Conservation (phyloP, 2,329 filamentous ascomycete species). For the Neofusicoccum sp. region DNA sequence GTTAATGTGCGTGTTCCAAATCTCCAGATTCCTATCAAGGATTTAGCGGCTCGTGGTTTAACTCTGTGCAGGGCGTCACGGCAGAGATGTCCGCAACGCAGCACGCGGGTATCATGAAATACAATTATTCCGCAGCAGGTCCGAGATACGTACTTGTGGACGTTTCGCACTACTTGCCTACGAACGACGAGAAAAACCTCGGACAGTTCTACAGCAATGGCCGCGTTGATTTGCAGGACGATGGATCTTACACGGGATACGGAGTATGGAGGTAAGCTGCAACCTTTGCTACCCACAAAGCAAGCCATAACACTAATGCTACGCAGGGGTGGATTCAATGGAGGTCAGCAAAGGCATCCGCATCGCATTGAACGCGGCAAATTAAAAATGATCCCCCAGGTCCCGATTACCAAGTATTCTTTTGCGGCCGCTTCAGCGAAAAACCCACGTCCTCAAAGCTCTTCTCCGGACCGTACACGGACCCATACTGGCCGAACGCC, state of each 20-base stretch:
- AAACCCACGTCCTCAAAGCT: constrained; percentile 26
- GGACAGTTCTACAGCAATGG: constrained; percentile 31
- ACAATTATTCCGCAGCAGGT: constrained; percentile 56
- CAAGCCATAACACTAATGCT: background rate
- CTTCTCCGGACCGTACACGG: constrained; percentile 28
- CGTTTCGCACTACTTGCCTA: constrained; percentile 44
- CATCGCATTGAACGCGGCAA: background rate
- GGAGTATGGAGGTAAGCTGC: constrained; percentile 25
- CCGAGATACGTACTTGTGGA: constrained; percentile 47
- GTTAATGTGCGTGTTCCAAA: constrained; percentile 38
- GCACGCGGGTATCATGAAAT: constrained; percentile 63
- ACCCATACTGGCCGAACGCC: constrained; percentile 18
- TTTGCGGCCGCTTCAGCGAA: constrained; percentile 31
- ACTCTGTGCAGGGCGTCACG: constrained; percentile 46
- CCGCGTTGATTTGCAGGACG: constrained; percentile 28
- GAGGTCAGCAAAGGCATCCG: constrained; percentile 23
- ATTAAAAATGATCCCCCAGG: background rate
- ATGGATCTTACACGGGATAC: constrained; percentile 31
- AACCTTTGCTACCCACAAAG: background rate
- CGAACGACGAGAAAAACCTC: background rate
- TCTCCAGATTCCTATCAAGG: background rate
- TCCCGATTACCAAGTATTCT: constrained; percentile 32
- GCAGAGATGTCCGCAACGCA: constrained; percentile 61
- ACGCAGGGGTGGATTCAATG: constrained; percentile 34
- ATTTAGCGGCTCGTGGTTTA: background rate